A percentile compares a stretch with the other conserved stretches of the same genome.
These are phyloP conservation scores for Pleurotus platypus DNA, from an alignment of 768 basidiomycete genomes.

Conservation along the genomic window DNA sequence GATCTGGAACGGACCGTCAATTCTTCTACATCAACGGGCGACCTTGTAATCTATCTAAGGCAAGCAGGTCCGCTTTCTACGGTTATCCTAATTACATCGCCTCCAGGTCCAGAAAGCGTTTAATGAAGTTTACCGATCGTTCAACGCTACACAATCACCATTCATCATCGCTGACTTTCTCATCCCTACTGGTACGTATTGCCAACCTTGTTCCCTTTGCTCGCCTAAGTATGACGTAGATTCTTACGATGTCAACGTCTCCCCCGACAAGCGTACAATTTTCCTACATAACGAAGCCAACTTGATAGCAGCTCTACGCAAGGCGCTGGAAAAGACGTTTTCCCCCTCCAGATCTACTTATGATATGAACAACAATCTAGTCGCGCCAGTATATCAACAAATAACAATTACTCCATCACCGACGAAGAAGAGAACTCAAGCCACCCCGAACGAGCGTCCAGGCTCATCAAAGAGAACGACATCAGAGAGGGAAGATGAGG, in stretches of 20 bases:
- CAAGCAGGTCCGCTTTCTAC: conserved; percentile 17
- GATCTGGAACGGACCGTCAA: conserved; percentile 80
- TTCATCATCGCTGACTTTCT: conserved; percentile 82
- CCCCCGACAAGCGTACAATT: conserved; percentile 95
- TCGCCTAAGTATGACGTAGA: conserved; percentile 36
- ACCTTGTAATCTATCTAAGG: conserved; percentile 79
- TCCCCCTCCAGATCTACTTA: conserved; percentile 72
- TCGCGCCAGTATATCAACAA: conserved; percentile 11
- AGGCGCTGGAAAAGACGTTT: conserved; percentile 64
- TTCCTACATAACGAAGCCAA: conserved; percentile 85
- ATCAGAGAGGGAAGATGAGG: too few species aligned
- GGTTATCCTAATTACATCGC: neutral
- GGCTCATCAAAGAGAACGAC: too few species aligned
- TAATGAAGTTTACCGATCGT: conserved; percentile 90
- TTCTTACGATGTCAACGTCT: conserved; percentile 89
- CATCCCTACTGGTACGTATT: conserved; percentile 66
- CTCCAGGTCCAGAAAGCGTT: conserved; percentile 78
- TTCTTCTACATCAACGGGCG: conserved; percentile 92
- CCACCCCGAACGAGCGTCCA: too few species aligned
- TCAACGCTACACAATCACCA: conserved; percentile 69
- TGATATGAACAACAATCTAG: conserved; percentile 35
- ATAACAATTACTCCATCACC: conserved; percentile 13
- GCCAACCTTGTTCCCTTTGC: neutral
- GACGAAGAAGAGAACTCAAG: too few species aligned
- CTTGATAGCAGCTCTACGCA: conserved; percentile 71